Evolutionary conservation across 352 stramenopile species (phyloP), one percentile per base, ranked within the genome.

Genomic region (Phytophthora europaea): DNA sequence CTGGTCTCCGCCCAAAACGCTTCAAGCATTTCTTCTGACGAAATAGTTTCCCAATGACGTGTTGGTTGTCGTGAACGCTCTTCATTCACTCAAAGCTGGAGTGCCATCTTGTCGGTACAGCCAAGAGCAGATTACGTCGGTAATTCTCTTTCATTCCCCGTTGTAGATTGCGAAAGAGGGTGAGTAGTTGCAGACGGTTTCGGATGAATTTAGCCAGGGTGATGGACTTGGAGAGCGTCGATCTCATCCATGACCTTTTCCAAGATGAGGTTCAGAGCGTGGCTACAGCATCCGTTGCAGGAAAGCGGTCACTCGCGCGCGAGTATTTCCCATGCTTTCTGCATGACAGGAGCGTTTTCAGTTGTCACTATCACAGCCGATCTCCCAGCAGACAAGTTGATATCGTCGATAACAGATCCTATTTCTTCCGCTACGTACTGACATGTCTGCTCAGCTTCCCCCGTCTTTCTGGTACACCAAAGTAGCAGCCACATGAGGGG

Each of bases 41-140:
- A 36, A 61, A 61, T 10, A 51, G 4, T 23, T 34, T 16, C n/a
- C 8, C 40, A 38, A 61, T 61, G 6, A 38, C 31, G 5, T 20
- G 33, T 20, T 23, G 33, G 10, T 61, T 61, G 54, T 50, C 34
- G 4, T 3, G 13, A 4, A 48, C 34, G 34, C 54, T 61, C 34
- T 61, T 50, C 3, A 61, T 50, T 33, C 54, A 61, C 34, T 61
- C 33, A 34, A 22, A 51, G 20, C 16, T 61, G n/a, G n/a, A 61
- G 16, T 61, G 50, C 54, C 34, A 61, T 33, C 31, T 6, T 22
- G 34, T 61, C 8, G n/a, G 54, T 22, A 61, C 54, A 5, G 54
- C 6, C 20, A 50, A 33, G 20, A 33, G 54, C 8, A 61, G 54
- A n/a, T 34, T 34, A 2, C 54, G 16, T 7, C 12, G 33, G 54